Evolutionary conservation across 345 rosid species (phyloP).

Genomic region (Euphorbia pulcherrima): DNA sequence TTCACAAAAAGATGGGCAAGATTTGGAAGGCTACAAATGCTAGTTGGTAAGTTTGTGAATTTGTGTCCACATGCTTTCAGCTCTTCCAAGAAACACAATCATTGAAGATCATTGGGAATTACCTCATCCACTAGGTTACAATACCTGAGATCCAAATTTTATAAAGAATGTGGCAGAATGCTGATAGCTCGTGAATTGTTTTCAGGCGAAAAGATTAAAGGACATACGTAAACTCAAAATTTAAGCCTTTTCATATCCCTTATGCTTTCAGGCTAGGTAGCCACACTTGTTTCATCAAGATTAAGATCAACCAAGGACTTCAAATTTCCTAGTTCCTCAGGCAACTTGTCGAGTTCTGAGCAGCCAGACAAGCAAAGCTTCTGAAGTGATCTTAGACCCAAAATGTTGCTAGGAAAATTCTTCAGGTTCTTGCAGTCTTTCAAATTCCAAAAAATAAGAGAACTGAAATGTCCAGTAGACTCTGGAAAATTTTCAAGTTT

Average conservation of each 20-base stretch:
- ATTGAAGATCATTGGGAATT: conserved; percentile 5
- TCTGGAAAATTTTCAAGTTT: neutral
- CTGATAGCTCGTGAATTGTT: neutral
- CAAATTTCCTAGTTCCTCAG: neutral
- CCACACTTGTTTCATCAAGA: neutral
- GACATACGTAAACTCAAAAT: neutral
- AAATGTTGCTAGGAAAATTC: neutral
- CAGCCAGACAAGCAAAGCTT: neutral
- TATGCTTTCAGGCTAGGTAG: neutral
- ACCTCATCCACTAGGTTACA: conserved; percentile 6
- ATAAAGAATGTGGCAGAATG: neutral
- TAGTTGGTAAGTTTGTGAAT: conserved; percentile 11
- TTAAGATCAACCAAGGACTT: neutral
- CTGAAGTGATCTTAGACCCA: neutral
- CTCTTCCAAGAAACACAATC: neutral
- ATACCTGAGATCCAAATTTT: conserved; percentile 1
- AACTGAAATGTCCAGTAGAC: neutral
- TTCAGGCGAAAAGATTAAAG: conserved; percentile 3
- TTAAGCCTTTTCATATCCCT: neutral
- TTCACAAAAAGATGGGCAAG: neutral
- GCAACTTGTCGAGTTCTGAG: neutral
- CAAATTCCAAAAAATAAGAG: neutral
- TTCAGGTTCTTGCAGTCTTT: neutral
- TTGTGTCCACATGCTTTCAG: conserved; percentile 16
- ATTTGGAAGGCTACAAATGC: conserved; percentile 10